phyloP scores from a whole-genome alignment of 768 basidiomycete species.

The Tulasnella sp. region DNA sequence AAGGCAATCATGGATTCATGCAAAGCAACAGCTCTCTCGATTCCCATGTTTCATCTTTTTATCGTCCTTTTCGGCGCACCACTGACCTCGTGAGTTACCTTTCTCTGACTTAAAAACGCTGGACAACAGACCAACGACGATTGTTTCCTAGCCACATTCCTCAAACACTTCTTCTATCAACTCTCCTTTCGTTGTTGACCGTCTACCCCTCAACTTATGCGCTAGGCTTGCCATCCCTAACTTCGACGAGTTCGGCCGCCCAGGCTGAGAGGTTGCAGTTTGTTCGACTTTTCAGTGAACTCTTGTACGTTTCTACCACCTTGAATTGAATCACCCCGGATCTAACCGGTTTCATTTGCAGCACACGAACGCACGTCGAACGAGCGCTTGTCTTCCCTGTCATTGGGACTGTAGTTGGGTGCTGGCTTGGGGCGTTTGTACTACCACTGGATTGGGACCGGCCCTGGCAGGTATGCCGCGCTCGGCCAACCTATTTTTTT shows the following conservation, averaged over 20 bases:
- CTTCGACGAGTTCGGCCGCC: constrained; percentile 38
- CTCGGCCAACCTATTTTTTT: constrained; percentile 11
- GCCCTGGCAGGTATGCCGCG: constrained; percentile 83
- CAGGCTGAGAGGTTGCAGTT: constrained; percentile 60
- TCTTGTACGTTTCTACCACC: constrained; percentile 58
- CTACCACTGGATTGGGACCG: constrained; percentile 95
- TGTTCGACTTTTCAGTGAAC: constrained; percentile 75
- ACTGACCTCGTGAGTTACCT: constrained; percentile 46
- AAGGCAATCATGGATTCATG: constrained; percentile 54
- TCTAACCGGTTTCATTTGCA: constrained; percentile 31
- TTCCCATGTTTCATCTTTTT: constrained; percentile 47
- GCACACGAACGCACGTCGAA: constrained; percentile 64
- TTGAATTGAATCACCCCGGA: background rate
- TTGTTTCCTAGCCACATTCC: constrained; percentile 42
- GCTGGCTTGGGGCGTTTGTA: constrained; percentile 77
- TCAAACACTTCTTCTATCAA: constrained; percentile 64
- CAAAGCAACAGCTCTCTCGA: constrained; percentile 48
- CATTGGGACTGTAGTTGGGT: constrained; percentile 64
- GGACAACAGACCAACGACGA: background rate
- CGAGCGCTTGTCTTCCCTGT: constrained; percentile 74
- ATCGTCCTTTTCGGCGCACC: constrained; percentile 75
- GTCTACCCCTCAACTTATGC: constrained; percentile 66
- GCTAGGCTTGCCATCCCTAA: constrained; percentile 57
- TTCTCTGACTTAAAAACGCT: background rate
- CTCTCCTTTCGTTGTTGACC: constrained; percentile 62